These are phyloP conservation scores for Rhodofomes roseus DNA, from an alignment of 1,284 basidiomycete species.

Conservation along the genomic window DNA sequence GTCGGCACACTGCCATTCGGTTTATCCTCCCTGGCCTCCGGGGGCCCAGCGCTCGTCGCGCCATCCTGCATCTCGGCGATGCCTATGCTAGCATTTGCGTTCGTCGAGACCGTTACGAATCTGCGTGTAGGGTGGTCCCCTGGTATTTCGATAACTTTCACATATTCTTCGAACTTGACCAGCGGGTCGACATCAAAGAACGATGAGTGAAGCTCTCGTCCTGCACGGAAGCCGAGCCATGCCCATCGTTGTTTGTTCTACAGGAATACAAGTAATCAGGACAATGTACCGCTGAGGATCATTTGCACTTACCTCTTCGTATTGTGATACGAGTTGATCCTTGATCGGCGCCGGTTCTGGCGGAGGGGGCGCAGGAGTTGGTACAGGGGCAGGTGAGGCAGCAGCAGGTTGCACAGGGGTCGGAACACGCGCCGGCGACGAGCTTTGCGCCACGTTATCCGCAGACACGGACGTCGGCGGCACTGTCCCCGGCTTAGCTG, in stretches of 20 bases:
- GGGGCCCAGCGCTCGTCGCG: constrained; percentile 1
- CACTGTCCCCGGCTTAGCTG: constrained; percentile 43
- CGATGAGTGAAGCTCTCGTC: constrained; percentile 65
- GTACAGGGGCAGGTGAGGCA: constrained; percentile 11
- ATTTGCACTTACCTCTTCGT: constrained; percentile 53
- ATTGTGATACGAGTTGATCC: constrained; percentile 52
- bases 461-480: constrained; percentile 12
- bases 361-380: constrained; percentile 17
- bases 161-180: constrained; percentile 44
- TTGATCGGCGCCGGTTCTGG: constrained; percentile 20
- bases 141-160: constrained; percentile 55
- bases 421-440: constrained; percentile 23
- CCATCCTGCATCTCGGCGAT: neutral
- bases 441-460: constrained; percentile 12
- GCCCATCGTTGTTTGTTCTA: constrained; percentile 71
- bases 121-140: neutral
- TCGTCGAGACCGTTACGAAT: neutral
- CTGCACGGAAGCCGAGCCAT: constrained; percentile 75
- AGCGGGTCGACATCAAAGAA: constrained; percentile 79
- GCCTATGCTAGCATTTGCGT: neutral
- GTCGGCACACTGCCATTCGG: neutral
- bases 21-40: constrained; percentile 13
- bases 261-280: neutral
- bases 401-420: constrained; percentile 22
- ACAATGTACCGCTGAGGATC: neutral